Evolutionary conservation across 1,139 yeast species (phyloP), one percentile per base, ranked within the genome.

Genomic region (Debaryomyces sp.): DNA sequence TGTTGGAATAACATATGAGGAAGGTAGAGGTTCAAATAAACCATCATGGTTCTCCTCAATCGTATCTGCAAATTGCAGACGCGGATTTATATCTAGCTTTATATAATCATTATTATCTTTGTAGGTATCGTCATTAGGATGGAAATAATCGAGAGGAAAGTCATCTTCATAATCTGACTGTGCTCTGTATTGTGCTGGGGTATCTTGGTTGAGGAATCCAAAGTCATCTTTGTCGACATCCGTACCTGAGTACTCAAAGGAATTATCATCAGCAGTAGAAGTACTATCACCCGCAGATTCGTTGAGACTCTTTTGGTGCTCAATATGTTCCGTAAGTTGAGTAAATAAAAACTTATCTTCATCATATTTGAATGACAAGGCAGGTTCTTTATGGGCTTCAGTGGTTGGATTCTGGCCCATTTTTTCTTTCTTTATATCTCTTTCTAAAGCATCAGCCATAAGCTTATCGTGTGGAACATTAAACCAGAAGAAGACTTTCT

Each of bases 401-500:
- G 94, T 85, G 0, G 92, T 85, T 1, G 89, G 77, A 4, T 68
- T 66, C 54, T 82, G 87, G 46, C 77, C 76, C 32, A 72, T 50
- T 42, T 71, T 66, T 59, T 92, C 97, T 61, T 89, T 85, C 66
- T 91, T 91, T 63, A 92, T 71, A 62, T 94, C 99, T 58, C 99
- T 76, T 67, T 92, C 98, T 48, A 94, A 71, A 0, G 98, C 98
- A 67, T 94, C 99, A 3, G 94, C 85, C 80, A 94, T 92, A 45
- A 94, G 71, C 61, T 89, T 85, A 64, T 94, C 97, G 68, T 94
- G 98, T 39, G 95, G 94, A 6, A 94, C 98, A 62, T 92, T 87
- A 66, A 89, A 92, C 99, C 99, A 94, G 66, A 87, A 91, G 64
- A 94, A 94, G 36, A 94, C 98, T 65, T 94, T 94, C 65, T 94